Conservation (phyloP, 306 rosid species). For the Phaseolus lunatus region DNA sequence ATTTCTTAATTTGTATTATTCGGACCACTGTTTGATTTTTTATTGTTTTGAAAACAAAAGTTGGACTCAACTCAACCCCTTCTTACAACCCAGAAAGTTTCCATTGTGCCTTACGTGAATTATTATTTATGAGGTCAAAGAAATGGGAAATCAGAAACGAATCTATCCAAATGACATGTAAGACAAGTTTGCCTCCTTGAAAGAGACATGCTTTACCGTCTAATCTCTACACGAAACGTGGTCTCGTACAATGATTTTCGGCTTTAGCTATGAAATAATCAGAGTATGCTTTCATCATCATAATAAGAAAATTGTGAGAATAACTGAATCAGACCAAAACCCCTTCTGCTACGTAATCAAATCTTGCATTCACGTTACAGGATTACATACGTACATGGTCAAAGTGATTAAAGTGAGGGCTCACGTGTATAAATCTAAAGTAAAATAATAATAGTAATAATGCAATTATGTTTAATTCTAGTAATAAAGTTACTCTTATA, state of each 20-base stretch:
- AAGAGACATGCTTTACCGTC: slow-evolving; percentile 55
- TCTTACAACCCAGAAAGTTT: too few species aligned
- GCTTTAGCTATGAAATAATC: slow-evolving; percentile 3
- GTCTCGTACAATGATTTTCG: slow-evolving; percentile 21
- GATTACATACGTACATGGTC: neutral
- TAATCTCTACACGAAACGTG: slow-evolving; percentile 17
- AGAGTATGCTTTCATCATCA: neutral
- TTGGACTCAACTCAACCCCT: too few species aligned
- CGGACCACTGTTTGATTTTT: too few species aligned
- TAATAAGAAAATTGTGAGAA: neutral
- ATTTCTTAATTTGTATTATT: too few species aligned
- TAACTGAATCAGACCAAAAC: neutral
- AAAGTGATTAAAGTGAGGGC: too few species aligned
- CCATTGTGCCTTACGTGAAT: too few species aligned
- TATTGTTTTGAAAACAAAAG: neutral
- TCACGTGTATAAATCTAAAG: too few species aligned
- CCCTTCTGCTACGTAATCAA: neutral
- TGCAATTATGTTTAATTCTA: neutral
- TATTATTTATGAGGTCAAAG: neutral
- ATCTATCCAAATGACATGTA: slow-evolving; percentile 51
- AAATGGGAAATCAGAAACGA: slow-evolving; percentile 20
- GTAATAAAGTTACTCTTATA: neutral
- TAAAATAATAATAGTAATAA: neutral
- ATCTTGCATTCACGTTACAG: neutral
- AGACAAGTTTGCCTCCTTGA: slow-evolving; percentile 58